These are phyloP conservation scores for Rhodotorula mucilaginosa DNA, from an alignment of 1,284 basidiomycete species.

Conservation along the genomic window DNA sequence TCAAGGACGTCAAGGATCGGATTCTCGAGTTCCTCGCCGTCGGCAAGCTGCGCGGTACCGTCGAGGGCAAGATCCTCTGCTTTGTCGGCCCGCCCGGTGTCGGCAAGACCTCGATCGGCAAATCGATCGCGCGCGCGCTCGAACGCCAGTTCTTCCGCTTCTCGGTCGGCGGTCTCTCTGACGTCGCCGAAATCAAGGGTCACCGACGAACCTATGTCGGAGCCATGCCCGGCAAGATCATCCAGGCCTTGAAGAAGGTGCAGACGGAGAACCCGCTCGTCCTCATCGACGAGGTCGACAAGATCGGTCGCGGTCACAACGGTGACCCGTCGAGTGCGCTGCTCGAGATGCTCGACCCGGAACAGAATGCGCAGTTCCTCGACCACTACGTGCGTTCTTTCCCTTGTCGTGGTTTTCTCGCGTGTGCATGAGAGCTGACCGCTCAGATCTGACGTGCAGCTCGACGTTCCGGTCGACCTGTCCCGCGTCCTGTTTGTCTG, in stretches of 20 bases:
- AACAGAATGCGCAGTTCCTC: conserved; percentile 93
- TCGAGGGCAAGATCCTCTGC: conserved; percentile 98
- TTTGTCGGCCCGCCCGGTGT: conserved; percentile 96
- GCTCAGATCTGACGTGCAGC: conserved; percentile 51
- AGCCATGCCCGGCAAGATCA: conserved; percentile 94
- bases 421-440: too few species aligned
- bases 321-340: conserved; percentile 93
- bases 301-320: conserved; percentile 90
- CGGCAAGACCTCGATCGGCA: conserved; percentile 56
- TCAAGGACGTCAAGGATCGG: conserved; percentile 93
- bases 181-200: conserved; percentile 99
- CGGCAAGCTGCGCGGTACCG: conserved; percentile 90
- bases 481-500: conserved; percentile 97
- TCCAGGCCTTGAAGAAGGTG: conserved; percentile 94
- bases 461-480: conserved; percentile 95
- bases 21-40: conserved; percentile 98
- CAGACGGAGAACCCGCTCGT: conserved; percentile 91
- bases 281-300: conserved; percentile 97
- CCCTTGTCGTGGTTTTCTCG: neutral
- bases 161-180: conserved; percentile 92
- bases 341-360: conserved; percentile 96
- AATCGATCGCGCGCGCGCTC: conserved; percentile 85
- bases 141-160: conserved; percentile 90
- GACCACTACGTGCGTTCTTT: conserved; percentile 79
- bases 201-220: conserved; percentile 78